phyloP scores from a whole-genome alignment of 2,329 filamentous ascomycete species.

The Neoscytalidium dimidiatum region DNA sequence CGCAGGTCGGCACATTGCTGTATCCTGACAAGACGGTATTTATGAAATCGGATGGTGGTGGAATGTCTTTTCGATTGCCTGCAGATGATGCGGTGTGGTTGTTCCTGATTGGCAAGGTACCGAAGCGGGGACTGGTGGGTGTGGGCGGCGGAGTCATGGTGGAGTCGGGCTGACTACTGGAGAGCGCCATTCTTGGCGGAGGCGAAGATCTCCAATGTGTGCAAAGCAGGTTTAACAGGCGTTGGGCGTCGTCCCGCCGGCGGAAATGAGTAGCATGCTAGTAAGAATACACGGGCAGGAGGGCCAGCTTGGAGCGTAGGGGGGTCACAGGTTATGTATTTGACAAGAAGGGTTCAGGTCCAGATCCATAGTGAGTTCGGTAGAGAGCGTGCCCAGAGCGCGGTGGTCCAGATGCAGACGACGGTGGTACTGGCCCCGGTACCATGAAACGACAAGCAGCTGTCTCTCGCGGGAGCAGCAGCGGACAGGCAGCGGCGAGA shows the following conservation, averaged over 20 bases:
- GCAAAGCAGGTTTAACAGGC: not conserved
- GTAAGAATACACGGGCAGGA: not conserved
- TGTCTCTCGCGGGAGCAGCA: not conserved
- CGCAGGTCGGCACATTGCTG: not conserved
- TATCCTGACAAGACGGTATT: not conserved
- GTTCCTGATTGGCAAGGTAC: constrained; percentile 5
- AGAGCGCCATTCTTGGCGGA: constrained; percentile 5
- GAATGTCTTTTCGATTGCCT: not conserved
- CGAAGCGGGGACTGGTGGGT: constrained; percentile 8
- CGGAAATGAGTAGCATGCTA: not conserved
- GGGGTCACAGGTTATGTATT: not conserved
- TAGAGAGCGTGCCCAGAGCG: not conserved
- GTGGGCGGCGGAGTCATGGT: constrained; percentile 19
- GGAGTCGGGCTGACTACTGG: not conserved
- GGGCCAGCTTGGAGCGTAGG: not conserved
- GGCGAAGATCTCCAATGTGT: not conserved
- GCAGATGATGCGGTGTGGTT: not conserved
- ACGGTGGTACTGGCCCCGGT: not conserved
- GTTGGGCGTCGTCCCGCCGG: not conserved
- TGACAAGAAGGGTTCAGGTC: not conserved
- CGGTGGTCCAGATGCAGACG: not conserved
- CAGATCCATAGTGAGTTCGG: not conserved
- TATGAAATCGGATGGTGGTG: not conserved
- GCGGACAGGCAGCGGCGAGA: not conserved
- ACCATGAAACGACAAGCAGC: not conserved